A percentile compares a stretch with the other conserved stretches of the same genome.
Evolutionary conservation across 805 yeast genomes (phyloP).

Genomic region (Diddensiella caesifluorescens): DNA sequence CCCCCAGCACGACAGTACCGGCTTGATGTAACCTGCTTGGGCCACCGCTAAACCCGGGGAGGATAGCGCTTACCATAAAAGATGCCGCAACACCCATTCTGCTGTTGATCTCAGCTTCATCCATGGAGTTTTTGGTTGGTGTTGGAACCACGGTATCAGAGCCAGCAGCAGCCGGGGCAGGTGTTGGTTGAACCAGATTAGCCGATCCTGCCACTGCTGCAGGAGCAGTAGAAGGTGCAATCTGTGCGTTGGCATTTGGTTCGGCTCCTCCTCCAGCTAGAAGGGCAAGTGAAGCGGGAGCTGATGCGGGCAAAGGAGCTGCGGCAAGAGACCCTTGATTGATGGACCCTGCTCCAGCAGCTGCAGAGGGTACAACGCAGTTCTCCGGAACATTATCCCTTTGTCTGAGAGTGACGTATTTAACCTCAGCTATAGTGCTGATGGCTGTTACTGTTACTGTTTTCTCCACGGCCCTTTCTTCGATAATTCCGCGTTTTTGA

Average conservation of each 20-base stretch:
- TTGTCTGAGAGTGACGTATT: neutral
- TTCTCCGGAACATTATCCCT: neutral
- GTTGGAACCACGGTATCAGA: neutral
- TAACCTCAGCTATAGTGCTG: neutral
- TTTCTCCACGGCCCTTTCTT: neutral
- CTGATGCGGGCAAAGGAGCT: neutral
- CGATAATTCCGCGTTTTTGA: too few relatives aligned
- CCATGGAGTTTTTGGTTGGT: too few relatives aligned
- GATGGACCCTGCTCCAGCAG: too few relatives aligned
- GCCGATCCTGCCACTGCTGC: neutral
- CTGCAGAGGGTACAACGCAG: neutral
- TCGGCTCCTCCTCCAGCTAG: neutral
- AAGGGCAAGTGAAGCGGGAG: neutral
- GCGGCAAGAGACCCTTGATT: neutral
- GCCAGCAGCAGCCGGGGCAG: constrained; percentile 1
- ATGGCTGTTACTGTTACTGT: constrained; percentile 1
- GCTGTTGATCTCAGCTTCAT: neutral
- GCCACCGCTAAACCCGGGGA: neutral
- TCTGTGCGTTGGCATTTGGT: neutral
- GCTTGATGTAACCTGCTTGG: neutral
- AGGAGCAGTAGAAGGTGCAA: neutral
- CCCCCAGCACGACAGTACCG: neutral
- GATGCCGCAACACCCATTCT: neutral
- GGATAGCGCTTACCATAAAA: constrained; percentile 1
- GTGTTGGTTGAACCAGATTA: neutral